Conservation (phyloP, 495 filamentous ascomycete species). For the Podospora sp. region DNA sequence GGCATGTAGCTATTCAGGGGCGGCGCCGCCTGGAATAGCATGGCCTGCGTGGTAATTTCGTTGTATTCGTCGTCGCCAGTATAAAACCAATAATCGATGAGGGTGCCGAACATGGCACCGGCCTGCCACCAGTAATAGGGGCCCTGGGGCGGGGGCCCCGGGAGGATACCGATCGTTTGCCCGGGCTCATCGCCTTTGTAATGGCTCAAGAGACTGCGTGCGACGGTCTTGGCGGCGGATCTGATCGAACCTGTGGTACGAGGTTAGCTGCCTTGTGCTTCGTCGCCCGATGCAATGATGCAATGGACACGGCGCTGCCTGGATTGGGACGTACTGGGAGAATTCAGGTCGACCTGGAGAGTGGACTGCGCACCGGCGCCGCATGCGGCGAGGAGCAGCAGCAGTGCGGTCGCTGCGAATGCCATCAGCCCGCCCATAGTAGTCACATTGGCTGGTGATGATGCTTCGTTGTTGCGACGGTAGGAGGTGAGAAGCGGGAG, state of each 20-base stretch:
- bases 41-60: constrained; percentile 51
- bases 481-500: not conserved
- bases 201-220: constrained; percentile 60
- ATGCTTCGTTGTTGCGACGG: not conserved
- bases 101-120: constrained; percentile 69
- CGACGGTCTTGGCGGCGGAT: constrained; percentile 32
- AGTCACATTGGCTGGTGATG: constrained; percentile 10
- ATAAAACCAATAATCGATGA: constrained; percentile 70
- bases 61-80: constrained; percentile 67
- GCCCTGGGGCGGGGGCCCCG: constrained; percentile 36
- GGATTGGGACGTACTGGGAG: not conserved
- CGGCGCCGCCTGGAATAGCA: constrained; percentile 61
- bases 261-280: constrained; percentile 9
- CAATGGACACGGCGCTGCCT: not conserved
- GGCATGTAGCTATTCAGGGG: constrained; percentile 63
- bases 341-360: constrained; percentile 20
- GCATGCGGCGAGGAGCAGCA: constrained; percentile 15
- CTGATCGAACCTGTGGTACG: constrained; percentile 31
- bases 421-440: constrained; percentile 13
- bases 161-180: constrained; percentile 48
- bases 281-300: not conserved
- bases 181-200: constrained; percentile 68
- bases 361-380: not conserved
- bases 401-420: constrained; percentile 17
- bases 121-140: constrained; percentile 73